Conservation (phyloP, 1,284 basidiomycete species). For the Cutaneotrichosporon arboriforme region DNA sequence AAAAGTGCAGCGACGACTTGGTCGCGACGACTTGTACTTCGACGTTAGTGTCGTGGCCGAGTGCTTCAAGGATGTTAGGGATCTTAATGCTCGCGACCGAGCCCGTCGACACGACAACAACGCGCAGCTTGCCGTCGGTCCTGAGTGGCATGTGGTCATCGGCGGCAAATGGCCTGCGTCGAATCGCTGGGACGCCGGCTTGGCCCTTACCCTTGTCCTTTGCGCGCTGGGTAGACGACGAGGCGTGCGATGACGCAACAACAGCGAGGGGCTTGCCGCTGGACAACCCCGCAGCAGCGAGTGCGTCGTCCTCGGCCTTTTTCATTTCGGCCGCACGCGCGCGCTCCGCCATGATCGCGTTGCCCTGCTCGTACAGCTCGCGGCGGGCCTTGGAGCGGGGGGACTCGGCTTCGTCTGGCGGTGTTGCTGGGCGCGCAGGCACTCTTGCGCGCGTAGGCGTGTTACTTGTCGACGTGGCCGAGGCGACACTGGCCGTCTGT, state of each 20-base stretch:
- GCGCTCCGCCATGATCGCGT: slow-evolving; percentile 9
- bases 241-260: neutral
- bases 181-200: neutral
- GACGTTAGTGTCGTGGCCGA: slow-evolving; percentile 61
- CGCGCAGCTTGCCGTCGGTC: slow-evolving; percentile 52
- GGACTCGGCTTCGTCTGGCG: slow-evolving; percentile 21
- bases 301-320: neutral
- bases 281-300: neutral
- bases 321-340: neutral
- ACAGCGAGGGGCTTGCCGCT: neutral
- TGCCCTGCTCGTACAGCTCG: slow-evolving; percentile 35
- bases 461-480: neutral
- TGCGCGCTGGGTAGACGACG: neutral
- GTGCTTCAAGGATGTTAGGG: slow-evolving; percentile 70
- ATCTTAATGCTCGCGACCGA: slow-evolving; percentile 93
- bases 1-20: slow-evolving; percentile 71
- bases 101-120: slow-evolving; percentile 81
- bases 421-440: neutral
- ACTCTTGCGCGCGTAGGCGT: neutral
- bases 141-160: slow-evolving; percentile 27
- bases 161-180: slow-evolving; percentile 28
- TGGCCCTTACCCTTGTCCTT: neutral
- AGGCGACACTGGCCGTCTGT: neutral
- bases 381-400: slow-evolving; percentile 30
- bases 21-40: slow-evolving; percentile 81